phyloP scores from a whole-genome alignment of 176 grass and related monocot genomes.

The Zea mays region Zm-B73-REFERENCE-NAM-5.0 NC_050100.1:222021001-222021500 shows the following conservation, averaged over 20 bases:
- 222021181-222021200: not conserved
- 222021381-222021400: not conserved
- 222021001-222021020: slow-evolving; percentile 31
- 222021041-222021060: slow-evolving; percentile 49
- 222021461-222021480: not conserved
- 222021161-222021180: slow-evolving; percentile 18
- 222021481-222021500: not conserved
- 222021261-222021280: too few species aligned
- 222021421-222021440: slow-evolving; percentile 2
- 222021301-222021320: too few species aligned
- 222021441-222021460: not conserved
- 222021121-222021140: slow-evolving; percentile 51
- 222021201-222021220: not conserved
- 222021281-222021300: too few species aligned
- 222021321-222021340: too few species aligned
- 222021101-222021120: slow-evolving; percentile 92
- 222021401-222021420: not conserved
- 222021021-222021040: slow-evolving; percentile 38
- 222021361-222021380: too few species aligned
- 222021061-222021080: slow-evolving; percentile 85
- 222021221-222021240: not conserved
- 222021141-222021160: slow-evolving; percentile 21
- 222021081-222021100: slow-evolving; percentile 91
- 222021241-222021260: too few species aligned
- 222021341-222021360: too few species aligned